A percentile compares a stretch with the other conserved stretches of the same genome.
Conservation (phyloP, 202 grass and related monocot species). For the Hordeum pubiflorum region DNA sequence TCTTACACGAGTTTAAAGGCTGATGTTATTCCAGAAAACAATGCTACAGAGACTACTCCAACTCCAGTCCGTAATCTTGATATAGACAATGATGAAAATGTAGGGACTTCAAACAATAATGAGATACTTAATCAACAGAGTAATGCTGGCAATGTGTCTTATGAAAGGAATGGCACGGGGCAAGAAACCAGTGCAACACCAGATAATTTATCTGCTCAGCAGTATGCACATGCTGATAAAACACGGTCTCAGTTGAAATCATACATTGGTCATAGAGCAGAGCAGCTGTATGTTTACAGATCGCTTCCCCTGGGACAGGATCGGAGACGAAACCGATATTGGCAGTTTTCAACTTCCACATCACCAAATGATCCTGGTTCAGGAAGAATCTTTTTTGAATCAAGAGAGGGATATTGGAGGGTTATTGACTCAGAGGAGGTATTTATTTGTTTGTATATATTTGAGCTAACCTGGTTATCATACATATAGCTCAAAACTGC, state of each 20-base stretch:
- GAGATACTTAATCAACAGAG: constrained; percentile 36
- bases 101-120: constrained; percentile 32
- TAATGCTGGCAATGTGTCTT: constrained; percentile 33
- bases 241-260: constrained; percentile 79
- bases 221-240: constrained; percentile 85
- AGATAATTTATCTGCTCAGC: constrained; percentile 49
- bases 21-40: constrained; percentile 53
- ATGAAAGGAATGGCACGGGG: constrained; percentile 52
- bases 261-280: constrained; percentile 81
- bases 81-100: constrained; percentile 40
- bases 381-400: constrained; percentile 94
- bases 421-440: constrained; percentile 92
- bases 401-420: constrained; percentile 78
- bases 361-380: constrained; percentile 92
- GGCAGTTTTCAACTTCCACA: constrained; percentile 81
- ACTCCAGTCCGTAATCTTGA: constrained; percentile 35
- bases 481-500: not conserved
- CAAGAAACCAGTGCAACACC: constrained; percentile 50
- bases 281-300: constrained; percentile 86
- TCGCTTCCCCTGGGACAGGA: constrained; percentile 83
- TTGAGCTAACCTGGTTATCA: constrained; percentile 16
- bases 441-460: constrained; percentile 1
- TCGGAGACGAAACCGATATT: constrained; percentile 84
- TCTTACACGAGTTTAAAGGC: constrained; percentile 46
- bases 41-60: constrained; percentile 35